Evolutionary conservation across 78 protist species (phyloP).

Genomic region (Bigelowiella natans): DNA sequence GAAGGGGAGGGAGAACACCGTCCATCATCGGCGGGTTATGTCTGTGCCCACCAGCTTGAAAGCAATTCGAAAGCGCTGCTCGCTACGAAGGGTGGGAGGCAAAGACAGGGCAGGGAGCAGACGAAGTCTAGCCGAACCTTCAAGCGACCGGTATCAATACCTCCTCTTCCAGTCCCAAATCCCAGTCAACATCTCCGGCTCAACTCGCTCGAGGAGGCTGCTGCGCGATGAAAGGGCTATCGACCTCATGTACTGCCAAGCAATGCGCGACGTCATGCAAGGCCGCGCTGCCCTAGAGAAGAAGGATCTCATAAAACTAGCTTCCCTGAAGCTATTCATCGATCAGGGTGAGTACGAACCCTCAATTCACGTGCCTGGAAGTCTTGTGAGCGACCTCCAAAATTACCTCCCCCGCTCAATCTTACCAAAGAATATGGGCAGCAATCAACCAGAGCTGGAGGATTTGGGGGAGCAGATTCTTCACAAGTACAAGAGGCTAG

Average conservation of each 20-base stretch:
- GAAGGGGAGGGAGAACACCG: neutral
- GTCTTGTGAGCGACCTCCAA: neutral
- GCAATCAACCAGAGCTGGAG: neutral
- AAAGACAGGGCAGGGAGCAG: no score
- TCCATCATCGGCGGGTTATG: neutral
- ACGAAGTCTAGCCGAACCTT: no score
- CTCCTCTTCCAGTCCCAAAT: neutral
- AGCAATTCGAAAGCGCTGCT: neutral
- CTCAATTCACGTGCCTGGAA: neutral
- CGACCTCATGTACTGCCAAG: neutral
- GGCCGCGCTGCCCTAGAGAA: neutral
- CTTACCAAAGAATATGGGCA: neutral
- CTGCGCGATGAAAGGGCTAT: neutral
- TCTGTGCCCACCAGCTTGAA: no score
- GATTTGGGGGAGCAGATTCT: neutral
- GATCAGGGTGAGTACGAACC: neutral
- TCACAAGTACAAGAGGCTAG: neutral
- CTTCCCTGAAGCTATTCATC: neutral
- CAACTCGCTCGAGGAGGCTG: neutral
- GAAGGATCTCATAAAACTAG: neutral
- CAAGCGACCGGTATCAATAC: neutral
- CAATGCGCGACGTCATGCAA: neutral
- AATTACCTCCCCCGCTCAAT: neutral
- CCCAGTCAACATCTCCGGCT: neutral
- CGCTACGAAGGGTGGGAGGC: no score